Evolutionary conservation across 2,329 filamentous ascomycete genomes (phyloP).

Genomic region (Cercospora berteroae): DNA sequence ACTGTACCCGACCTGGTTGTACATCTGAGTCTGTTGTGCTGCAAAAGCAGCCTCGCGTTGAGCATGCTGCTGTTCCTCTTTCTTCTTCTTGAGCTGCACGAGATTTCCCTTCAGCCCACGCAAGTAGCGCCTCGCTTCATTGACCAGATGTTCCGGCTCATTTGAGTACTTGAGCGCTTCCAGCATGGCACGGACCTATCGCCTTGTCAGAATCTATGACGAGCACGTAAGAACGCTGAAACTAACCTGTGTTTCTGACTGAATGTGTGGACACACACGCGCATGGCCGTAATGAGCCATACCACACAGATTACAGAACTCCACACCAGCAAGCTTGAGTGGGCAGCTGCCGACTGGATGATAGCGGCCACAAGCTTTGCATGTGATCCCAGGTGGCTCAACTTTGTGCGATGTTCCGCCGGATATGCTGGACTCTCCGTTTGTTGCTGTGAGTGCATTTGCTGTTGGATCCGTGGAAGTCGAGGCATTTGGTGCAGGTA

Average conservation of each 20-base stretch:
- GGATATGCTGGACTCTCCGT: background rate
- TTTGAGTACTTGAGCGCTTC: constrained; percentile 59
- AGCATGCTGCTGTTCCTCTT: constrained; percentile 27
- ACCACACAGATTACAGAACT: constrained; percentile 64
- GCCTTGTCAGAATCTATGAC: constrained; percentile 9
- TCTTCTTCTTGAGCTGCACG: constrained; percentile 53
- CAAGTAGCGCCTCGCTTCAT: constrained; percentile 57
- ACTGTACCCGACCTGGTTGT: background rate
- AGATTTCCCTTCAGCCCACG: constrained; percentile 56
- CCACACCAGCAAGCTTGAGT: constrained; percentile 58
- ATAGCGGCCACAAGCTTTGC: constrained; percentile 54
- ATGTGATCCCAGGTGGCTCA: constrained; percentile 38
- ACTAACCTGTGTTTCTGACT: constrained; percentile 52
- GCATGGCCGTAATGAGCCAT: constrained; percentile 58
- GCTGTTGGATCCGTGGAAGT: background rate
- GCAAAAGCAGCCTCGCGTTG: constrained; percentile 22
- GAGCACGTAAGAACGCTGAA: background rate
- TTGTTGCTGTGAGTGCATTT: background rate
- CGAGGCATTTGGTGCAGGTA: constrained; percentile 11
- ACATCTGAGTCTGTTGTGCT: constrained; percentile 12
- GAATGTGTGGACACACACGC: constrained; percentile 61
- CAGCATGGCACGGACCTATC: constrained; percentile 62
- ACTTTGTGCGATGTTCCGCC: background rate
- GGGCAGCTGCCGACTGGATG: constrained; percentile 61
- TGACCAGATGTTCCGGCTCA: constrained; percentile 55